Percentiles rank a stretch among this genome's conserved stretches.
phyloP scores from a whole-genome alignment of 2,329 filamentous ascomycete genomes.

The Fusarium armeniacum region DNA sequence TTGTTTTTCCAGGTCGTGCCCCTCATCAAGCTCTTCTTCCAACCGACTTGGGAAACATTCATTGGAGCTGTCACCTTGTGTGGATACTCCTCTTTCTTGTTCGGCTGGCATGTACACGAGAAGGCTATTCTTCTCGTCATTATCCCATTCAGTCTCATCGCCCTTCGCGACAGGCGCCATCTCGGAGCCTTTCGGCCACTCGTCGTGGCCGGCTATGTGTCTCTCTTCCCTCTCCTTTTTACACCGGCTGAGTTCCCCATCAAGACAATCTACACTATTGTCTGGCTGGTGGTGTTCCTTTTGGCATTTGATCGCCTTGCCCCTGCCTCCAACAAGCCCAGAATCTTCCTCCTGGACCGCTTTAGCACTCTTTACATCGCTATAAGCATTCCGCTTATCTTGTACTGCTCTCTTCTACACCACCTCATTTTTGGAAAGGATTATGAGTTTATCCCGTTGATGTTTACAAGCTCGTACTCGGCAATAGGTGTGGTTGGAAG shows the following conservation, averaged over 20 bases:
- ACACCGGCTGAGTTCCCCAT: constrained; percentile 93
- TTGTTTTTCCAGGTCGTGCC: constrained; percentile 84
- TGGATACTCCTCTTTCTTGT: constrained; percentile 95
- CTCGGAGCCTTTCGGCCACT: constrained; percentile 92
- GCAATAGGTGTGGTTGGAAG: constrained; percentile 95
- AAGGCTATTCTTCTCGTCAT: constrained; percentile 96
- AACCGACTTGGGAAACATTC: constrained; percentile 89
- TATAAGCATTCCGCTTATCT: constrained; percentile 87
- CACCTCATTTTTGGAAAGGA: constrained; percentile 83
- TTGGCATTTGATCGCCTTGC: constrained; percentile 89
- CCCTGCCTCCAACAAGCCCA: constrained; percentile 81
- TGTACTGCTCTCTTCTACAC: constrained; percentile 90
- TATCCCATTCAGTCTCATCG: constrained; percentile 93
- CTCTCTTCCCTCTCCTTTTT: constrained; percentile 93
- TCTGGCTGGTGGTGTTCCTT: constrained; percentile 91
- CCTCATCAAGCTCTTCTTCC: constrained; percentile 83
- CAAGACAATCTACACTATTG: constrained; percentile 92
- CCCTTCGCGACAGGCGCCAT: constrained; percentile 89
- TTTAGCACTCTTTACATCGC: constrained; percentile 92
- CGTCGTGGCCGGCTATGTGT: constrained; percentile 93
- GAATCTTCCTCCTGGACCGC: constrained; percentile 91
- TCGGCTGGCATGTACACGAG: constrained; percentile 98
- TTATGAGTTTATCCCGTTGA: constrained; percentile 92
- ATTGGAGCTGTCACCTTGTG: constrained; percentile 91
- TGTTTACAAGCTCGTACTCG: constrained; percentile 97